Evolutionary conservation across 2,329 filamentous ascomycete species (phyloP), one percentile per base, ranked within the genome.

Genomic region (Xylariaceae sp.): DNA sequence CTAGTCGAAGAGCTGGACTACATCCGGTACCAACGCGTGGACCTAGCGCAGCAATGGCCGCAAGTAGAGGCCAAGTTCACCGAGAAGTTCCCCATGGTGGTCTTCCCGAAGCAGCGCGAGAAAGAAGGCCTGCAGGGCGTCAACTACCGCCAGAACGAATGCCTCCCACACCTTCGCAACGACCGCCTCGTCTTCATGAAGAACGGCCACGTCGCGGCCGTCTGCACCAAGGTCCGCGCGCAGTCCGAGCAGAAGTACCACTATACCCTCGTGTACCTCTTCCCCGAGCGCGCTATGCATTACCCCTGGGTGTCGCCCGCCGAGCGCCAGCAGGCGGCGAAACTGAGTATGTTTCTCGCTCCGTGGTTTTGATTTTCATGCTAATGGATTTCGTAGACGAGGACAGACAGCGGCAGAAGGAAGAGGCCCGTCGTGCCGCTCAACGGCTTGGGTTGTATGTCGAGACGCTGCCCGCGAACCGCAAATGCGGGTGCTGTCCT

Each of bases 221-320:
- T 47, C 4, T 36, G 16, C 8, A 49, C 45, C 4, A 62, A 65
- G 55, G 64, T 67, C 3, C 59, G 68, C 29, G 26, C 63, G 0
- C 68, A 70, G 48, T n/a, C 32, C 6, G 60, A 66, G 13, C 56
- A 63, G 39, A 68, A 61, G 32, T 47, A 56, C 6, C 51, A 57
- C 37, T 68, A 61, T 53, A 59, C 61, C n/a, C 66, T 72, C 13
- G 44, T 67, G 6, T 63, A 66, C 50, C 68, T 77, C n/a, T 78
- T 74, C 52, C 76, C 76, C 1, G 76, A 78, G 53, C 70, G 74
- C 21, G 75, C 75, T 6, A 66, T 78, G 36, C 65, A 69, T 34
- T 79, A 78, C 60, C 48, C 63, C 4, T 79, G 76, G 76, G 72
- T 78, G 13, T 66, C 71, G 7, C 49, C 64, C 2, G 69, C 73